Base-by-base conservation (phyloP, 2,329 filamentous ascomycete genomes). In the Penicillium sp. region DNA sequence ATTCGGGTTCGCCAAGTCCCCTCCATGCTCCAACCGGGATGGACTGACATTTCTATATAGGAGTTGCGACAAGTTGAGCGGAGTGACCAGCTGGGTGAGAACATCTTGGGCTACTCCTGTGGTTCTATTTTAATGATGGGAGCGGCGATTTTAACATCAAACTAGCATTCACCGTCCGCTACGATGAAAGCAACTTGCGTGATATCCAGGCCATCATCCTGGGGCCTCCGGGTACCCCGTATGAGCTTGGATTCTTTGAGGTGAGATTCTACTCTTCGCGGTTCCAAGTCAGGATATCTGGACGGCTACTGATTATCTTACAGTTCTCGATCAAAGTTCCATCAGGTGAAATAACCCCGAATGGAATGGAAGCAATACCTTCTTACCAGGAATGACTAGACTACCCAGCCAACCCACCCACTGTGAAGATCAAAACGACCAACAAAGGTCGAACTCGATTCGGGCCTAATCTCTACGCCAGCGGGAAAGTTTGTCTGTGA, bases 201-300 rank as follows among this genome's bases (percentile, higher is more conserved):
- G 89, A 91, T 70, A 88, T 97, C 47, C 89, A 86, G 70, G 91
- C 92, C 46, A 75, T 97, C 60, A 93, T 97, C 66, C 86, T 97
- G 62, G 94, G 94, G 0, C 93, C 94, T 22, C 91, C 93, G 61
- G 92, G 94, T 65, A 96, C 92, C 0, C 92, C 93, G 0, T 99
- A 99, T 73, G 92, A 97, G 73, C 97, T 95, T 69, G 94, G 94
- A 3, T 97, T 97, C 77, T 97, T 96, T 70, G 92, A 97, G 82
- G 92, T 94, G 72, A 56, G 80, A 70, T 51, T 63, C 38, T 45
- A 31, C 24, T 11, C 4, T 39, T 51, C 43, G 40, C 58, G 43
- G 50, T 27, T 24, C 11, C 21, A n/a, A 16, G 5, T 14, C 50
- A 34, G 24, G 24, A 27, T 27, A 8, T 27, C 24, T 27, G 24